Evolutionary conservation across 164 flowering plant genomes (phyloP), one percentile per base, ranked within the genome.

Genomic region (Dillenia suffruticosa): DNA sequence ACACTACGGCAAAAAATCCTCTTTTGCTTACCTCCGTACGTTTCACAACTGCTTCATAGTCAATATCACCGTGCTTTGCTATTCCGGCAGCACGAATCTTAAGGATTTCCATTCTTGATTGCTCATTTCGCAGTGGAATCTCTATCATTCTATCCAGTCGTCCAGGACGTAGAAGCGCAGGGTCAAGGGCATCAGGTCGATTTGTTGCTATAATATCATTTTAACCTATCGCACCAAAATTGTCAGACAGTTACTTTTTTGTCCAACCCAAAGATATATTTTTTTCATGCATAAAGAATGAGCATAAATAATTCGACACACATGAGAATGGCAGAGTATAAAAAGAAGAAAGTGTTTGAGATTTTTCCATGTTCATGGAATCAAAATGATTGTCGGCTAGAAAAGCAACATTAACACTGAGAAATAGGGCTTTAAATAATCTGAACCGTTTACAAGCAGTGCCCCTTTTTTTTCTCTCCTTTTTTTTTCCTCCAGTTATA

Each of bases 171-270:
- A 92, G 94, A 70, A 95, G 96, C 5, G 99, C 99, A 24, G 97
- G 99, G 69, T 92, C 97, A 64, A 95, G 75, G 57, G 92, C 96
- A 83, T 95, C 97, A 46, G 96, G 96, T 65, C 99, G 64, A 61
- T 95, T 95, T 52, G 97, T 92, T 12, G 97, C 99, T 97, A 92
- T 88, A 19, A 95, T 91, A n/a, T n/a, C 93, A 91, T 88, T 79
- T 91, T 95, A n/a, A 94, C 97, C 96, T 90, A 51, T 24, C 9
- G 9, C 44, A 65, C 10, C 45, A 54, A 56, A 57, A n/a, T 48
- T 10, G 17, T 17, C 22, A 59, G 6, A 50, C 49, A 58, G 40
- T 32, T 32, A 32, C 43, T 62, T 19, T 49, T n/a, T 56, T 51
- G 40, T 32, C 45, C 58, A 56, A 24, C 57, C 45, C 9, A 26